A percentile compares a stretch with the other conserved stretches of the same genome.
These are phyloP conservation scores for Nannochloropsis gaditana DNA, from an alignment of 108 stramenopile species.

Conservation along the genomic window DNA sequence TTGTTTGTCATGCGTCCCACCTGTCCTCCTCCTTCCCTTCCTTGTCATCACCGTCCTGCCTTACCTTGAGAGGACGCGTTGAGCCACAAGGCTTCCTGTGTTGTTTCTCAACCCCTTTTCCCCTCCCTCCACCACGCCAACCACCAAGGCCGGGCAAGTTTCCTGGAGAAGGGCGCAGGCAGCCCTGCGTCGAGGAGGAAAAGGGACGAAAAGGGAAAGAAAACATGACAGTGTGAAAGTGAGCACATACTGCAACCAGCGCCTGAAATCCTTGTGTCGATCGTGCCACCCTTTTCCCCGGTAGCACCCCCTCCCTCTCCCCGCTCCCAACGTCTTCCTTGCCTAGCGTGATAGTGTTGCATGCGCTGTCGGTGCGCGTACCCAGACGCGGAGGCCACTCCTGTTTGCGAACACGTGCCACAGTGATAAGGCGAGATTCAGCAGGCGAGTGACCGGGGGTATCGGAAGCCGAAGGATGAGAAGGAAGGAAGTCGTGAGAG, in stretches of 20 bases:
- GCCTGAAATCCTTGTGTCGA: too few species aligned
- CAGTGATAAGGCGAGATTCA: too few species aligned
- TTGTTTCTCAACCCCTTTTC: not conserved
- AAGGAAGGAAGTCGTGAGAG: too few species aligned
- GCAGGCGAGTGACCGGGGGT: too few species aligned
- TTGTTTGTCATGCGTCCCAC: too few species aligned
- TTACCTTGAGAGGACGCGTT: not conserved
- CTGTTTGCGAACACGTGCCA: not conserved
- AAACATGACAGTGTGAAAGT: not conserved
- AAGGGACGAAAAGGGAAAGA: not conserved
- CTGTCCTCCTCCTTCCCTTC: not conserved
- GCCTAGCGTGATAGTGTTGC: not conserved
- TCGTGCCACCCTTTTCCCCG: too few species aligned
- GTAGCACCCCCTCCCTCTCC: not conserved
- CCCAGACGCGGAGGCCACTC: not conserved
- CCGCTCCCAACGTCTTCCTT: not conserved
- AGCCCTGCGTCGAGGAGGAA: not conserved
- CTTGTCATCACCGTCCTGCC: not conserved
- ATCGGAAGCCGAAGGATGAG: too few species aligned
- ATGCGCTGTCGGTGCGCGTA: not conserved
- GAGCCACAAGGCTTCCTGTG: not conserved
- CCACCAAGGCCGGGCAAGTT: not conserved
- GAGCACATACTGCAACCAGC: not conserved
- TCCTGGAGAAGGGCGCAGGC: constrained; percentile 12
- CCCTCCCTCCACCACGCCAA: not conserved